phyloP scores from a whole-genome alignment of 345 rosid species.

The Psidium friedrichsthalianum region DNA sequence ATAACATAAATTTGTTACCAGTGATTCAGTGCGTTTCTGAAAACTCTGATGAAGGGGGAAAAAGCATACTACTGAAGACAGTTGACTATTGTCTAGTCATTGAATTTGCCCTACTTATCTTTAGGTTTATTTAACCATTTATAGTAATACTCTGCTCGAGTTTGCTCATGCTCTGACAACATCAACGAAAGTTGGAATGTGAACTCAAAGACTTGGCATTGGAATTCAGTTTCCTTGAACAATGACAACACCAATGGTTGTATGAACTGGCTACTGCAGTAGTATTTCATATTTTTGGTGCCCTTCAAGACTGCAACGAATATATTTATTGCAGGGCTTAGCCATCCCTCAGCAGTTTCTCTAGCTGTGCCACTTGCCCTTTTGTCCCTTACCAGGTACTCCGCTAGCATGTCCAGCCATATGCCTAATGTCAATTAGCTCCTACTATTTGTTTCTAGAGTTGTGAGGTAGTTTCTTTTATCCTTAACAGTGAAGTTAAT shows the following conservation, averaged over 20 bases:
- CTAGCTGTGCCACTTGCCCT: constrained; percentile 82
- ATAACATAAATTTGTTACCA: too few relatives aligned
- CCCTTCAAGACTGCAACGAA: background rate
- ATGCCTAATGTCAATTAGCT: background rate
- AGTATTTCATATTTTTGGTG: background rate
- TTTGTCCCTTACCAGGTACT: constrained; percentile 79
- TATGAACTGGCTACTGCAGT: background rate
- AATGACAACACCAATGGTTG: background rate
- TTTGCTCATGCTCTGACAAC: too few relatives aligned
- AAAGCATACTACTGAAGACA: too few relatives aligned
- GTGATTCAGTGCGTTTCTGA: too few relatives aligned
- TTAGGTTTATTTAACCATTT: too few relatives aligned
- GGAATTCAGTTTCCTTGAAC: background rate
- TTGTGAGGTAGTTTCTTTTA: constrained; percentile 3
- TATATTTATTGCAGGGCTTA: constrained; percentile 39
- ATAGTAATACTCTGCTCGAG: too few relatives aligned
- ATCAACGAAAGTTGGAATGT: background rate
- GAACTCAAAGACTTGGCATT: background rate
- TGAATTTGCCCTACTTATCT: too few relatives aligned
- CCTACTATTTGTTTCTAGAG: background rate
- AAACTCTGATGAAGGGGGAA: too few relatives aligned
- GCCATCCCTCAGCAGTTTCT: constrained; percentile 68
- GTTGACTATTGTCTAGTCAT: too few relatives aligned
- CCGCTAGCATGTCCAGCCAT: background rate
- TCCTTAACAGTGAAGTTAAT: constrained; percentile 63